Percentiles rank a stretch among this genome's conserved stretches.
Evolutionary conservation across 1,284 basidiomycete species (phyloP).

Genomic region (Trametes pubescens): DNA sequence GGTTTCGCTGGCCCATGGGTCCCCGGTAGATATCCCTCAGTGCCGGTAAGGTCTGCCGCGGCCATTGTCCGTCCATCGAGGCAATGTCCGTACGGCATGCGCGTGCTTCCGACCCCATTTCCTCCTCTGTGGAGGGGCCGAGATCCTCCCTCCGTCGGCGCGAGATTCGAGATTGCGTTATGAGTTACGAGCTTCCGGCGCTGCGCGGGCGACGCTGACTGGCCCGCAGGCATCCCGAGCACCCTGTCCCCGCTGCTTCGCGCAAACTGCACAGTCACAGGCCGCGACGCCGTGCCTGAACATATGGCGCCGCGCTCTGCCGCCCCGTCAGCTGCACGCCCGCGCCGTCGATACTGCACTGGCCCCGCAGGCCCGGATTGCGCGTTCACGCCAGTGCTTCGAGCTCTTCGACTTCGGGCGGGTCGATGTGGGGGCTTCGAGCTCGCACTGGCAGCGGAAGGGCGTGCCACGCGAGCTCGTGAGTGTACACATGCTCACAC

Average conservation of each 20-base stretch:
- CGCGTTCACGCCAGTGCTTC: no score
- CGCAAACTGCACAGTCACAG: slow-evolving; percentile 17
- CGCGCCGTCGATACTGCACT: no score
- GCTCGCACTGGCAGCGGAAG: not conserved
- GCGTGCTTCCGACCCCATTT: slow-evolving; percentile 8
- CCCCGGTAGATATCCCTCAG: not conserved
- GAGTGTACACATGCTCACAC: slow-evolving; percentile 3
- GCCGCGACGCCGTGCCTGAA: slow-evolving; percentile 18
- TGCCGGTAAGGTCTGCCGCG: not conserved
- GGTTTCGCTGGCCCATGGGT: not conserved
- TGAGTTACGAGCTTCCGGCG: not conserved
- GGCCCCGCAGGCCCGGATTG: no score
- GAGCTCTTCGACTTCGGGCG: no score
- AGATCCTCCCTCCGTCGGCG: not conserved
- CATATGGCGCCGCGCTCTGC: slow-evolving; percentile 15
- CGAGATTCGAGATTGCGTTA: not conserved
- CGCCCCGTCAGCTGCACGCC: slow-evolving; percentile 18
- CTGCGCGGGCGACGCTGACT: not conserved
- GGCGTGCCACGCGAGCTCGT: not conserved
- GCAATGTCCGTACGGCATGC: not conserved
- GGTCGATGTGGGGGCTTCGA: no score
- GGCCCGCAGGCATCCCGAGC: not conserved
- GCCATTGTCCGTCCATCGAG: not conserved
- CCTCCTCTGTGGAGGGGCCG: not conserved
- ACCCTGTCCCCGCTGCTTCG: slow-evolving; percentile 3